Evolutionary conservation across 2,329 filamentous ascomycete species (phyloP), one percentile per base, ranked within the genome.

Genomic region (Zymoseptoria brevis): DNA sequence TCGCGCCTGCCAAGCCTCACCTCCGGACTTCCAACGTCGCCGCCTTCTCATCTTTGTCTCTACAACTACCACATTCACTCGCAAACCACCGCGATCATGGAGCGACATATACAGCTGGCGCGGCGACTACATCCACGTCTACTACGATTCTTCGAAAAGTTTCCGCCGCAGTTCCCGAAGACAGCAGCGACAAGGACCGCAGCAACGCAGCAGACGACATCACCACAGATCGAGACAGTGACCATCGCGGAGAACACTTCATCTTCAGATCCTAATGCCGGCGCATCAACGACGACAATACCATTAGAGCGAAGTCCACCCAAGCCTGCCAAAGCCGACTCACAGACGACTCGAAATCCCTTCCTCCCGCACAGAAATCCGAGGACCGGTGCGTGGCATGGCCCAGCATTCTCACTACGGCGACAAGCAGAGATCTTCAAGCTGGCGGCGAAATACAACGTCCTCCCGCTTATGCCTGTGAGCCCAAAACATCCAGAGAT

Each of bases 391-490:
- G 85, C 83, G 73, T 96, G 90, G 90, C 87, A 91, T 66, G 84
- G 90, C 64, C 90, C 94, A 0, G 82, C 86, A 58, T 92, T 87
- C 77, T 95, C 90, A 4, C 80, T 96, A 66, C 84, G 94, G 57
- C 83, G 89, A 62, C 94, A 99, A 79, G 92, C 92, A 22, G 89
- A 96, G 68, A 81, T 99, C 22, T 88, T 94, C 68, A 95, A 96
- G 77, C 75, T 97, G 69, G 91, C 94, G 4, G 79, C 83, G 59
- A 80, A 87, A 69, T 82, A 72, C 56, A 59, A 69, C 45, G 72
- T 74, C 30, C 65, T 73, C 7, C 60, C 68, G 4, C 59, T 74
- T 35, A 71, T 74, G 67, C 72, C 72, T 13, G 53, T 63, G 16
- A 67, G 66, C 8, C 66, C 66, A 52, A 73, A 73, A 58, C 70